Conservation (phyloP, 148 eudicot genomes). For the Persicaria maculosa region DNA sequence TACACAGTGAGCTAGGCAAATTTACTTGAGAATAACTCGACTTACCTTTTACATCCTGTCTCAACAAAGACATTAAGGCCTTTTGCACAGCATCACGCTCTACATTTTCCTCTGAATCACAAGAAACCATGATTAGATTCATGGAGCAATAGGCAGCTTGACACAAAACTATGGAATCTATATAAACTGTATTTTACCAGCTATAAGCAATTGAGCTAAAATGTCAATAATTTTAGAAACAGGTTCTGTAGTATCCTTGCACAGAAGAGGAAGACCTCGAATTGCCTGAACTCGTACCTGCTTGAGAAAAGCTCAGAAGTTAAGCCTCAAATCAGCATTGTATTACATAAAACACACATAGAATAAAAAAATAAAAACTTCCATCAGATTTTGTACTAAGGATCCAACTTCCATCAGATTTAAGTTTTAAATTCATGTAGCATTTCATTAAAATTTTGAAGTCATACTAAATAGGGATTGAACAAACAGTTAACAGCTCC, state of each 20-base stretch:
- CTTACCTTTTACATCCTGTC: slow-evolving; percentile 94
- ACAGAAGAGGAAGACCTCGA: slow-evolving; percentile 94
- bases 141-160: slow-evolving; percentile 4
- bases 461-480: not conserved
- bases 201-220: slow-evolving; percentile 83
- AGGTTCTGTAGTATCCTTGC: slow-evolving; percentile 93
- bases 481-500: not conserved
- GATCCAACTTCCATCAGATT: not conserved
- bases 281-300: slow-evolving; percentile 97
- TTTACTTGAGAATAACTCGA: not conserved
- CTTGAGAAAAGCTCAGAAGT: slow-evolving; percentile 11
- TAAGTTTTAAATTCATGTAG: not conserved
- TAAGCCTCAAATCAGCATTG: not conserved
- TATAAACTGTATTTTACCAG: slow-evolving; percentile 43
- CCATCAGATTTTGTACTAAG: too few species aligned
- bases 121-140: slow-evolving; percentile 12
- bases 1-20: not conserved
- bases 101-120: slow-evolving; percentile 73
- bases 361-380: not conserved
- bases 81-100: slow-evolving; percentile 97
- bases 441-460: too few species aligned
- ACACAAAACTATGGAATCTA: not conserved
- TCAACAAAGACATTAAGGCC: slow-evolving; percentile 82
- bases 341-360: not conserved
- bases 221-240: slow-evolving; percentile 89